Conservation (phyloP, 306 rosid genomes). For the Quercus glauca region DNA sequence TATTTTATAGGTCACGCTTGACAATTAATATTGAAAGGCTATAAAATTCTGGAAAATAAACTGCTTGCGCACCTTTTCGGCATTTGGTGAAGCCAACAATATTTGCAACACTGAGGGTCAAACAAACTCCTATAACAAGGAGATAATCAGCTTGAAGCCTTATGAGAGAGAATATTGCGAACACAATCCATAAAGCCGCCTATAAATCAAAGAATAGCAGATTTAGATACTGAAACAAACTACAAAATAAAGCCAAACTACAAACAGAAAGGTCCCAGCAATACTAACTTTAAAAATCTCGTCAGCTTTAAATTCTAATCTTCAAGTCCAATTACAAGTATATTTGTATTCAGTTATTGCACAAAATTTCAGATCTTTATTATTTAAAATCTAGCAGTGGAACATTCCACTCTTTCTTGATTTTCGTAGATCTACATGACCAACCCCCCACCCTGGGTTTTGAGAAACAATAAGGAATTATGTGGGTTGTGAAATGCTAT, state of each 20-base stretch:
- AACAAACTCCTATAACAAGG: conserved; percentile 90
- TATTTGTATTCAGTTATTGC: neutral
- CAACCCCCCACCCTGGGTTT: no score
- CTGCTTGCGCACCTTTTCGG: conserved; percentile 66
- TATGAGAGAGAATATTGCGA: conserved; percentile 89
- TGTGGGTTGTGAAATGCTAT: neutral
- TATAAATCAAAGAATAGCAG: conserved; percentile 25
- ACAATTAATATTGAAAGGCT: neutral
- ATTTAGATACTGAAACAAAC: conserved; percentile 1
- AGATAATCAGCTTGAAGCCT: conserved; percentile 98
- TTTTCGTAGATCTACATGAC: neutral
- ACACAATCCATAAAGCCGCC: conserved; percentile 79
- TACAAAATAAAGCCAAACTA: neutral
- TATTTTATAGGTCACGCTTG: neutral
- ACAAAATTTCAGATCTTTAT: neutral
- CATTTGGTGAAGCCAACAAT: conserved; percentile 96
- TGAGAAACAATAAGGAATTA: neutral
- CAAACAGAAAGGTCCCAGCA: neutral
- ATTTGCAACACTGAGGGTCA: conserved; percentile 92
- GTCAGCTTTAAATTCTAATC: neutral
- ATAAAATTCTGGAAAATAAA: conserved; percentile 16
- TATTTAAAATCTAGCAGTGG: neutral
- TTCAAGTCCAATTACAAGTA: neutral
- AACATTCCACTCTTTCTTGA: neutral
- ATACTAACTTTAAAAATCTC: neutral